Base-by-base conservation (phyloP, 768 basidiomycete genomes). In the Calocybe cyanea region DNA sequence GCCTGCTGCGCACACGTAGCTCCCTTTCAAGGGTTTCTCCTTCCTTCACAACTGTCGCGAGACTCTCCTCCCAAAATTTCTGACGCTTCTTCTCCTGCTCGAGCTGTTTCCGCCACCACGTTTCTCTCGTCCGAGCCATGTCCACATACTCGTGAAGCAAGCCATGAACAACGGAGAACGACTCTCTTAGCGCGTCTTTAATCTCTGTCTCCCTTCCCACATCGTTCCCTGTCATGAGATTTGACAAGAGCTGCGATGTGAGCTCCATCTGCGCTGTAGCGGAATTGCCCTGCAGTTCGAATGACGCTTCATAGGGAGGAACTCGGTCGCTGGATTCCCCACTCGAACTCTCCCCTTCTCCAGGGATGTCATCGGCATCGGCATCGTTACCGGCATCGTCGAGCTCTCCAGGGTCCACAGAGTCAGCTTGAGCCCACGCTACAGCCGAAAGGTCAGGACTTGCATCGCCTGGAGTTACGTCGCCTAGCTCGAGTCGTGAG, bases 51-150 rank as follows among this genome's bases (percentile, higher is more conserved):
- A 94, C 92, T 1, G 81, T 79, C 44, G 85, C 81, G 57, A 97
- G 63, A 61, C 88, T 94, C 66, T 92, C 85, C 65, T 95, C 93
- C 94, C 94, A 97, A 20, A 92, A 70, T 9, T 59, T 68, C 57
- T 83, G 81, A 19, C 82, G 71, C 53, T 75, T 70, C 38, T 74
- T 70, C 58, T 92, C 87, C 19, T 77, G 75, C 51, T 75, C 75
- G 8, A 92, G 67, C 54, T 81, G 77, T 23, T 71, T 65, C 45
- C 72, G 74, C 71, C 81, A 93, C 77, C 85, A 96, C 39, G 77
- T 75, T 52, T 96, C 94, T n/a, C 94, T 73, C 46, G 85, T 83
- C 45, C 72, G 71, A 4, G 75, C 70, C 80, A 93, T 88, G 35
- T 73, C 63, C 1, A 81, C 66, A 55, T 87, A 90, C 46, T 87